Evolutionary conservation across 225 moss, liverwort and hornwort genomes (phyloP), one percentile per base, ranked within the genome.

Genomic region (Bryum argenteum): DNA sequence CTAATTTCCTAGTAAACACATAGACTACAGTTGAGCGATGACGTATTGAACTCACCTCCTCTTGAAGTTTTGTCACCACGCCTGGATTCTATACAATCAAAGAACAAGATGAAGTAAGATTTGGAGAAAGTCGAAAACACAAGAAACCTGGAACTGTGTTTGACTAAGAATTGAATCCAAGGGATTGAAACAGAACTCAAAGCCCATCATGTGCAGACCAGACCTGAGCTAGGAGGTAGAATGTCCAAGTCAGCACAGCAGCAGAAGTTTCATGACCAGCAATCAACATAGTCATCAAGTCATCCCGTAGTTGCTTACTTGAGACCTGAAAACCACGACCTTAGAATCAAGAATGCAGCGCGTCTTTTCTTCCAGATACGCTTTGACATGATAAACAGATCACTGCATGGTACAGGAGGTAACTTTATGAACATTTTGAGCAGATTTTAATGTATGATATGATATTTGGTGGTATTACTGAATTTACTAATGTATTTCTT

Each of bases 261-360:
- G 90, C 89, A 74, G 94, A 87, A 54, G 91, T 94, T 81, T 94
- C 94, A 65, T 94, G 94, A 63, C 94, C 94, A 70, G 94, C 94
- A 82, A 94, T 94, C 72, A 94, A 73, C 86, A 94, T 66, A 21
- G 94, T 94, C 91, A 94, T 87, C 21, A 94, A 78, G 63, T 94
- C 94, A 75, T 94, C 94, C 60, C 91, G 88, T 64, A 94, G 83
- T 72, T 91, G 94, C 75, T 90, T 94, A 71, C 90, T 88, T 45
- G 90, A 88, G 21, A 91, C 94, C 93, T 86, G 69, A 47, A 72
- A 61, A 42, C 37, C 61, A 61, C 54, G 53, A 59, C 13, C 13
- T 50, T 66, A 23, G 57, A 38, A 45, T 50, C 60, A 39, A 63
- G 45, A 54, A 64, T 50, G 55, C 57, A 45, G 53, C 43, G 39